These are phyloP conservation scores for Brettanomyces anomalus DNA, from an alignment of 805 yeast species.

Conservation along the genomic window DNA sequence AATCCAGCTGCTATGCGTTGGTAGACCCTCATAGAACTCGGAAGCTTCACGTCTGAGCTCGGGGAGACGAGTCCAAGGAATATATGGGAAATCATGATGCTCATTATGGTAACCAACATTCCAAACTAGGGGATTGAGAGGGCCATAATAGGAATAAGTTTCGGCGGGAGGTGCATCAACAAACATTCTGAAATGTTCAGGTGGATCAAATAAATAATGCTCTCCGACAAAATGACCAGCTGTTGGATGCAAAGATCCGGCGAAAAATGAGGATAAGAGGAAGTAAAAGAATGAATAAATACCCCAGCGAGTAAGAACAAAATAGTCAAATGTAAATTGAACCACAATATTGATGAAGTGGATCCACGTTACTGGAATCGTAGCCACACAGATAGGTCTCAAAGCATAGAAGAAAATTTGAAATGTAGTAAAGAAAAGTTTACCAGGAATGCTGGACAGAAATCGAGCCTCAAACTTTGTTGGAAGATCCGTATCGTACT, in stretches of 20 bases:
- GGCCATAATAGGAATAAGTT: slow-evolving; percentile 84
- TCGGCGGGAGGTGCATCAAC: slow-evolving; percentile 54
- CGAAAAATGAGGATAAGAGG: slow-evolving; percentile 68
- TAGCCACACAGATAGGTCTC: slow-evolving; percentile 81
- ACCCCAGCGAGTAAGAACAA: slow-evolving; percentile 57
- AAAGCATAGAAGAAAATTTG: slow-evolving; percentile 85
- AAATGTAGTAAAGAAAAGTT: slow-evolving; percentile 83
- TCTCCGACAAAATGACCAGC: slow-evolving; percentile 97
- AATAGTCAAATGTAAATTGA: slow-evolving; percentile 50
- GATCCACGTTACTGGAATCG: slow-evolving; percentile 61
- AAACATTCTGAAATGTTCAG: slow-evolving; percentile 21
- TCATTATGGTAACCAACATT: slow-evolving; percentile 92
- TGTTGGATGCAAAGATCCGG: slow-evolving; percentile 88
- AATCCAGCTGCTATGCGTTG: slow-evolving; percentile 70
- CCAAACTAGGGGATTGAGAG: slow-evolving; percentile 72
- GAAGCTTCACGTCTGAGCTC: slow-evolving; percentile 54
- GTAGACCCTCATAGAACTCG: slow-evolving; percentile 78
- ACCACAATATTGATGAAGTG: slow-evolving; percentile 60
- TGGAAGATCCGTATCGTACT: slow-evolving; percentile 82
- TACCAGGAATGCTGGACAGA: slow-evolving; percentile 71
- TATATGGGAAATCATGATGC: slow-evolving; percentile 91
- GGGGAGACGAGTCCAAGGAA: slow-evolving; percentile 81
- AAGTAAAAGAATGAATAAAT: slow-evolving; percentile 56
- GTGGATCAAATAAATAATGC: slow-evolving; percentile 69
- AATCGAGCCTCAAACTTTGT: slow-evolving; percentile 68